phyloP scores from a whole-genome alignment of 1,284 basidiomycete species.

The Apiotrichum siamense region DNA sequence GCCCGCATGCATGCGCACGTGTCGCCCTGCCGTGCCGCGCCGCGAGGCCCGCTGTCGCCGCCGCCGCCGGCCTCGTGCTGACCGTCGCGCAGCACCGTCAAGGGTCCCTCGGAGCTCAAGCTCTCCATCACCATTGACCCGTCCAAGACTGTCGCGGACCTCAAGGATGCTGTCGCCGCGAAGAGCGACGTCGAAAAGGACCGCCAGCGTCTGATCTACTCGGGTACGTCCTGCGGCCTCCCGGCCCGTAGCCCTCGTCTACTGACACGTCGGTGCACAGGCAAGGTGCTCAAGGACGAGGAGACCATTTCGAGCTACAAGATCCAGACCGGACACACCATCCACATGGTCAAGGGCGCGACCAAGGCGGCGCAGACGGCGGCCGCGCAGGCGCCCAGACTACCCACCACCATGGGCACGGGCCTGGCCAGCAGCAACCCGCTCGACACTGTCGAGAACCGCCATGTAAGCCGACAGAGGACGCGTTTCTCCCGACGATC shows the following conservation, averaged over 20 bases:
- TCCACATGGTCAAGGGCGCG: constrained; percentile 88
- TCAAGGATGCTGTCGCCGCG: constrained; percentile 76
- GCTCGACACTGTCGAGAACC: constrained; percentile 52
- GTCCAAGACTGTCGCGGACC: constrained; percentile 65
- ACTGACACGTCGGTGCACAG: constrained; percentile 22
- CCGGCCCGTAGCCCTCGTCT: no score
- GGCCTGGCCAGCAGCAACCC: constrained; percentile 62
- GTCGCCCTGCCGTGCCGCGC: not conserved
- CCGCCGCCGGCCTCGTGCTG: no score
- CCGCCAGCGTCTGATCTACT: constrained; percentile 78
- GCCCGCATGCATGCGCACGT: not conserved
- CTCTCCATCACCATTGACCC: constrained; percentile 71
- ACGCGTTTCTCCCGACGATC: not conserved
- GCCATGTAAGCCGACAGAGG: constrained; percentile 26
- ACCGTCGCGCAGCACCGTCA: constrained; percentile 39
- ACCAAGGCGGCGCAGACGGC: constrained; percentile 50
- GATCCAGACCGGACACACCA: constrained; percentile 67
- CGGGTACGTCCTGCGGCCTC: constrained; percentile 53
- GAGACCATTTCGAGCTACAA: constrained; percentile 76
- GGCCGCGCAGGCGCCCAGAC: constrained; percentile 48
- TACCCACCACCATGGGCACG: constrained; percentile 69
- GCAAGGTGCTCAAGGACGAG: constrained; percentile 63
- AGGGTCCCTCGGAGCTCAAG: constrained; percentile 81
- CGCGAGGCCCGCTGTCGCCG: no score
- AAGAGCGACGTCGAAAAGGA: constrained; percentile 79